A percentile compares a stretch with the other conserved stretches of the same genome.
Conservation (phyloP, 1,139 yeast genomes). For the Trichomonascaceae sp. region DNA sequence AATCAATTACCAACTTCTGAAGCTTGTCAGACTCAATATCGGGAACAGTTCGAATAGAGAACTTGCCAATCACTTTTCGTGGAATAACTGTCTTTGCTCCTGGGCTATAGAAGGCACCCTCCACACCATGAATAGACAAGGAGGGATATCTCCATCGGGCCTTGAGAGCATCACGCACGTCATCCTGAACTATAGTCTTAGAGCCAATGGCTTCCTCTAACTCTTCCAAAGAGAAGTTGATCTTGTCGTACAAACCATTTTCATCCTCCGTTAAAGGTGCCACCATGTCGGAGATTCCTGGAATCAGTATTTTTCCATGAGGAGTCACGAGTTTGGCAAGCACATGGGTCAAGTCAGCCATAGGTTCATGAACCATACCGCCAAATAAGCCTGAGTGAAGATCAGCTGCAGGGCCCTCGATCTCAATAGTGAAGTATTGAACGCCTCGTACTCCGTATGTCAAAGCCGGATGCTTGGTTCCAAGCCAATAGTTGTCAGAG, state of each 20-base stretch:
- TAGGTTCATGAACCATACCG: conserved; percentile 95
- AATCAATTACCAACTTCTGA: conserved; percentile 68
- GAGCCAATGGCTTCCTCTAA: conserved; percentile 87
- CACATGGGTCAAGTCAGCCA: conserved; percentile 83
- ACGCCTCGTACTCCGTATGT: conserved; percentile 98
- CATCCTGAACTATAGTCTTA: conserved; percentile 67
- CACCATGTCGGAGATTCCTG: conserved; percentile 89
- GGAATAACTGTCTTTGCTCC: conserved; percentile 99
- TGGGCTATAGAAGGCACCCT: conserved; percentile 90
- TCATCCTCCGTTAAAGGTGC: conserved; percentile 84
- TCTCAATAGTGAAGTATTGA: conserved; percentile 76
- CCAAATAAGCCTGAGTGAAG: conserved; percentile 97
- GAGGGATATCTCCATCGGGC: conserved; percentile 99
- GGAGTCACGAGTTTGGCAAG: conserved; percentile 65
- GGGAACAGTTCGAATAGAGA: conserved; percentile 95
- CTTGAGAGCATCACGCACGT: conserved; percentile 81
- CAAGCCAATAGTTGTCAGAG: conserved; percentile 97
- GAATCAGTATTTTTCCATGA: conserved; percentile 74
- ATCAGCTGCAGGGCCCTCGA: conserved; percentile 94
- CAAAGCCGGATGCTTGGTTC: conserved; percentile 91
- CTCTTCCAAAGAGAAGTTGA: conserved; percentile 80
- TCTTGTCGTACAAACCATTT: conserved; percentile 68
- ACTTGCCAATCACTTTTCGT: conserved; percentile 87
- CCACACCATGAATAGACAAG: conserved; percentile 90
- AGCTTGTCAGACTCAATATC: conserved; percentile 76